Conservation (phyloP, 164 flowering plant species). For the Vitis rotundifolia region DNA sequence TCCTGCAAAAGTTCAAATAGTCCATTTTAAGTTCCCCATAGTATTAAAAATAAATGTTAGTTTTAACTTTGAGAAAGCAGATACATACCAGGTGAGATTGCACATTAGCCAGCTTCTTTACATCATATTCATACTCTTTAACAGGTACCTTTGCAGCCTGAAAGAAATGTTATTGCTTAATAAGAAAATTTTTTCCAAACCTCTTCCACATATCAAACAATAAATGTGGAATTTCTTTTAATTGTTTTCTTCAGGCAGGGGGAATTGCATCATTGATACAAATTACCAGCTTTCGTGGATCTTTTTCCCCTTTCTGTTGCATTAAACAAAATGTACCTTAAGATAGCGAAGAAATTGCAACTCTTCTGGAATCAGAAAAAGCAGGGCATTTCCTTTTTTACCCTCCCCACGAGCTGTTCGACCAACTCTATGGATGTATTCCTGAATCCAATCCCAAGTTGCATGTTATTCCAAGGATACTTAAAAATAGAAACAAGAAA, state of each 20-base stretch:
- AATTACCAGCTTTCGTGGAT: no score
- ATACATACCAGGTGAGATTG: conserved; percentile 74
- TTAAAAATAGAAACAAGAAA: not conserved
- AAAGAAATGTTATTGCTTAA: conserved; percentile 2
- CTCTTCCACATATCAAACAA: no score
- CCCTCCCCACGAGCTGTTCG: conserved; percentile 99
- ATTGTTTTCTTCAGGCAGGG: not conserved
- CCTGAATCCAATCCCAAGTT: conserved; percentile 43
- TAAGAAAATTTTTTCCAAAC: not conserved
- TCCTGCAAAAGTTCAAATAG: conserved; percentile 50
- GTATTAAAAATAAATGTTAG: not conserved
- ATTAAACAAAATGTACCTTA: conserved; percentile 48
- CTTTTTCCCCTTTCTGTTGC: no score
- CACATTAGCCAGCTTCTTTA: conserved; percentile 75
- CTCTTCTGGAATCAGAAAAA: conserved; percentile 90
- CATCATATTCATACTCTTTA: conserved; percentile 70
- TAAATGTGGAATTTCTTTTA: no score
- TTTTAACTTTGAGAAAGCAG: not conserved
- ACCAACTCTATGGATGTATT: conserved; percentile 96
- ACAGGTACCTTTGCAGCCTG: conserved; percentile 90
- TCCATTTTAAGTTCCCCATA: not conserved
- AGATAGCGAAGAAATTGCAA: conserved; percentile 77
- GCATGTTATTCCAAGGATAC: not conserved
- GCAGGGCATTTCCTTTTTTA: conserved; percentile 80
- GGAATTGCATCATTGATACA: not conserved